phyloP scores from a whole-genome alignment of 1,284 basidiomycete genomes.

The Pyrrhoderma lamaoense region DNA sequence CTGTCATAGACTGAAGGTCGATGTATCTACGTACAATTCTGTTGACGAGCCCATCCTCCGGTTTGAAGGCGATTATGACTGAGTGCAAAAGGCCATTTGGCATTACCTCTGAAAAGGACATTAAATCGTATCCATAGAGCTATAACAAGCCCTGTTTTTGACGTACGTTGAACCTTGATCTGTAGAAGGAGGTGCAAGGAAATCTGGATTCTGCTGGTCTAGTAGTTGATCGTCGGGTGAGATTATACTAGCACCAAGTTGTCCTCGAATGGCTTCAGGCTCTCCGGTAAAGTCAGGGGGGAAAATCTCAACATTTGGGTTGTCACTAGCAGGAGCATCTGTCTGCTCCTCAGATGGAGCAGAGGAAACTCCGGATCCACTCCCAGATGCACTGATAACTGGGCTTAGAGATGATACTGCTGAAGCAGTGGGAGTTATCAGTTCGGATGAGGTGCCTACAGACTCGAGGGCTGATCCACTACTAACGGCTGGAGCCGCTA shows the following conservation, averaged over 20 bases:
- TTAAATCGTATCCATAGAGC: neutral
- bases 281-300: constrained; percentile 24
- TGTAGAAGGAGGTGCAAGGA: constrained; percentile 58
- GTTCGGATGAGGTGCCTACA: neutral
- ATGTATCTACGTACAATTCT: constrained; percentile 42
- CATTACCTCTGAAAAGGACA: constrained; percentile 38
- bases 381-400: constrained; percentile 1
- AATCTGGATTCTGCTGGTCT: constrained; percentile 52
- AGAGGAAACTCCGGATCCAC: constrained; percentile 1
- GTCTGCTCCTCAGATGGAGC: constrained; percentile 27
- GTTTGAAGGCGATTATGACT: constrained; percentile 63
- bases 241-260: constrained; percentile 32
- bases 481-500: constrained; percentile 11
- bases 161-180: constrained; percentile 58
- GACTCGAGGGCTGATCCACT: constrained; percentile 1
- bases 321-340: constrained; percentile 40
- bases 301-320: constrained; percentile 45
- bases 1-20: neutral
- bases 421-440: neutral
- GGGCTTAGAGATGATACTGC: neutral
- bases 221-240: constrained; percentile 49
- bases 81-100: constrained; percentile 66
- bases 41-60: constrained; percentile 68
- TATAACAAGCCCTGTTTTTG: constrained; percentile 1
- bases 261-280: constrained; percentile 31